Evolutionary conservation across 1,284 basidiomycete species (phyloP).

Genomic region (Leccinum huronense): DNA sequence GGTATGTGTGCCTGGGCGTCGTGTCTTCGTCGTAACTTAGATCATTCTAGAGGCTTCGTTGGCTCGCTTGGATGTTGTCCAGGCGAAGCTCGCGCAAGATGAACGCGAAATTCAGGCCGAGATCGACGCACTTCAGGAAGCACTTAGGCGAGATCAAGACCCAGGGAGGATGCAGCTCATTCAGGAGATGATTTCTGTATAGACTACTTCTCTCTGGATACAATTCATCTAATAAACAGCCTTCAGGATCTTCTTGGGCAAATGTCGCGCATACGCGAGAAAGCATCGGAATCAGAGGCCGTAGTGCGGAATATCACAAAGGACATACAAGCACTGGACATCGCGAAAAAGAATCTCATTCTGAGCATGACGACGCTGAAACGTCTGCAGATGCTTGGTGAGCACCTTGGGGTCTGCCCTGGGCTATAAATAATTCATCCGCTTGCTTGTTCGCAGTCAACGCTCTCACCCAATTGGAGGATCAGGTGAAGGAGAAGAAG

Average conservation of each 20-base stretch:
- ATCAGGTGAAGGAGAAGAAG: slow-evolving; percentile 70
- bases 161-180: slow-evolving; percentile 83
- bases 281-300: slow-evolving; percentile 93
- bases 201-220: slow-evolving; percentile 17
- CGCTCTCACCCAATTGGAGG: slow-evolving; percentile 78
- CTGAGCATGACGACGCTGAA: slow-evolving; percentile 89
- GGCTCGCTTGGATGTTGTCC: slow-evolving; percentile 60
- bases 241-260: slow-evolving; percentile 85
- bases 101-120: slow-evolving; percentile 69
- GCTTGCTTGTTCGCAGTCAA: slow-evolving; percentile 54
- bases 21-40: slow-evolving; percentile 4
- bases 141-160: slow-evolving; percentile 76
- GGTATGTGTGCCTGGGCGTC: slow-evolving; percentile 45
- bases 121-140: slow-evolving; percentile 64
- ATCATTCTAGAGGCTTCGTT: slow-evolving; percentile 60
- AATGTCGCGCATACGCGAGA: slow-evolving; percentile 92
- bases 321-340: slow-evolving; percentile 93
- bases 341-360: slow-evolving; percentile 92
- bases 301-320: slow-evolving; percentile 95
- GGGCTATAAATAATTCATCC: slow-evolving; percentile 4
- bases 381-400: slow-evolving; percentile 92
- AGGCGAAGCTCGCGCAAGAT: slow-evolving; percentile 57
- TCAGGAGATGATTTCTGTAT: slow-evolving; percentile 90
- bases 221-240: slow-evolving; percentile 8
- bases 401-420: slow-evolving; percentile 24